Base-by-base conservation (phyloP, 305 asterid genomes). In the Fraxinus nigra region DNA sequence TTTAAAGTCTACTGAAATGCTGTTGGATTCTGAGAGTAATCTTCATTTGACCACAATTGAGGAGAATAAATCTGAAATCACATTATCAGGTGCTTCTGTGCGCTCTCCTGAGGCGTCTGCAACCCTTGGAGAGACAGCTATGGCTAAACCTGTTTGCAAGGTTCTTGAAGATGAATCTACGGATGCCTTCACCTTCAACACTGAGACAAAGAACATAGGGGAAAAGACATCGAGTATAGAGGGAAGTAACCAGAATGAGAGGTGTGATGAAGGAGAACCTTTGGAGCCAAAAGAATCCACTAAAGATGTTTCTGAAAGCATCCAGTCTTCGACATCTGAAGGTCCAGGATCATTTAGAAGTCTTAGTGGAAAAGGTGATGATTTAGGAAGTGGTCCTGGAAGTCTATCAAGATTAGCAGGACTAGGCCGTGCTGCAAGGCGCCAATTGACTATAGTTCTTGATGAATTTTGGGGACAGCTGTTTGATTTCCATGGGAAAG, bases 391-490 rank as follows among this genome's bases (percentile, higher is more conserved):
- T 81, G 97, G 98, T 38, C 80, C 94, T 0, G 98, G 98, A 81
- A 94, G 98, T 77, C 94, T 92, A 40, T 94, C 98, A 7, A 91
- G 95, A 85, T 80, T 93, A 82, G 96, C 92, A 40, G 99, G 99
- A 80, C 92, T 96, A 79, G 98, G 99, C 32, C 98, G 98, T 78
- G 91, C 99, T 33, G 98, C 94, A 40, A 90, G 99, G 91, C 96
- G 95, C 73, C 98, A 94, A 83, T 82, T 96, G 70, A 86, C 98
- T 77, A 77, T 81, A 16, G 78, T 86, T 84, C 97, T 94, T 54
- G 95, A 92, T 83, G 98, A 94, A 59, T 95, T 95, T 80, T 94
- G 99, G 99, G 98, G 97, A 76, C 98, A 94, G 89, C 84, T 96
- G 82, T 96, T 93, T 85, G 93, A 94, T 90, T 93, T 82, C 67